Evolutionary conservation across 2,329 filamentous ascomycete species (phyloP), one percentile per base, ranked within the genome.

Genomic region (Phyllosticta capitalensis): DNA sequence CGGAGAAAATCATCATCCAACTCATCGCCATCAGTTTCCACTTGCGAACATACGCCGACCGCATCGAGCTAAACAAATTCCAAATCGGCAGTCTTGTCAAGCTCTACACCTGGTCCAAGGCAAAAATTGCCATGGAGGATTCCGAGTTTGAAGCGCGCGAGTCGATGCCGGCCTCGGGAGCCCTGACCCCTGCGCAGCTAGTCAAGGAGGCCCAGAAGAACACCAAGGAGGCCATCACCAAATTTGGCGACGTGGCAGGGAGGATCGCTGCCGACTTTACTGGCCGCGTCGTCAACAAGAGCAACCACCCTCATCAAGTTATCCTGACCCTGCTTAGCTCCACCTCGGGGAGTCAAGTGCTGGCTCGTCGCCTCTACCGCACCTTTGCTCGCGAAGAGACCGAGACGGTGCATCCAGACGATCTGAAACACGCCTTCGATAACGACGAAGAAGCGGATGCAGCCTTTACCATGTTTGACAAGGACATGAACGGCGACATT

Each of bases 21-120:
- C 86, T 95, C 75, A 95, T 97, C 65, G 92, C 92, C 30, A 92
- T 92, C 61, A 91, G 88, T 63, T 97, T 97, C 74, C 92, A 97
- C 71, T 79, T 89, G 61, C 83, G 92, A 52, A 96, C 92, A 0
- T 97, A 97, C 68, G 86, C 89, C 22, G 90, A 92, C 66, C 81
- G 92, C 17, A 96, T 96, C 66, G 90, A 94, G 63, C 81, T 92
- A 72, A 95, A 96, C 78, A 95, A 95, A 70, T 90, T 92, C 64
- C 89, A 95, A 68, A 91, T 96, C 61, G 84, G 80, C 10, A 83
- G 81, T 65, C 70, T 87, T 65, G 79, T 80, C 6, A 87, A 87
- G 69, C 72, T 88, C 7, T 87, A 87, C 69, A 76, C 76, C 10
- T 87, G 78, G 63, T 88, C 85, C 7, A 86, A 84, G 65, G 74